Evolutionary conservation across 1,139 yeast genomes (phyloP), one percentile per base, ranked within the genome.

Genomic region (Hansenula sp.): DNA sequence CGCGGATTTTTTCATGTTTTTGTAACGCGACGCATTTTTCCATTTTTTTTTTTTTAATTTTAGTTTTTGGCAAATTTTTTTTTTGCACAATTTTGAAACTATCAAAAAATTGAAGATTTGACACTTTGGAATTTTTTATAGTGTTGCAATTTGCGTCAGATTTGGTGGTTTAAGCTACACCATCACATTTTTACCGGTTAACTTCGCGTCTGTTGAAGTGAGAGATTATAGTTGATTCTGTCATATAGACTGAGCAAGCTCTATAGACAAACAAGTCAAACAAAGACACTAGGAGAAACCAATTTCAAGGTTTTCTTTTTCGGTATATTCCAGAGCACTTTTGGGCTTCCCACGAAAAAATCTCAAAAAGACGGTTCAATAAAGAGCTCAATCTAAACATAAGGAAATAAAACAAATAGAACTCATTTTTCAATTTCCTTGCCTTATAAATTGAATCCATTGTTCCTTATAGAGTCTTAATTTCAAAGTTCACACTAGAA

Each of bases 11-110:
- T n/a, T n/a, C 19, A 17, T 10, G 2, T 34, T 34, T 34, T 33
- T 33, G 36, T 31, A 16, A 31, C 33, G 19, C 33, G 33, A 31
- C 36, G 27, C 25, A 21, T 19, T 33, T 33, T 33, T 33, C n/a
- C n/a, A 29, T 11, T 33, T 33, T 33, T 19, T 33, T 33, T 17
- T 11, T 31, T 31, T 15, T 10, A 31, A 31, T 31, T 31, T 31
- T 31, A 28, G 5, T 31, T 29, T 29, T 29, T 29, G n/a, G n/a
- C 32, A 28, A 28, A 12, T 28, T 31, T 31, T 31, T 31, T 31
- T 31, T 17, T 17, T 31, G 10, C n/a, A n/a, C n/a, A n/a, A n/a
- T n/a, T n/a, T n/a, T n/a, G n/a, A n/a, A n/a, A n/a, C n/a, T n/a
- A 15, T 6, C 3, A 31, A 17, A 31, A 17, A 21, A 9, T 21